A percentile compares a stretch with the other conserved stretches of the same genome.
phyloP scores from a whole-genome alignment of 2,329 filamentous ascomycete genomes.

The Niveomyces coronatus region DNA sequence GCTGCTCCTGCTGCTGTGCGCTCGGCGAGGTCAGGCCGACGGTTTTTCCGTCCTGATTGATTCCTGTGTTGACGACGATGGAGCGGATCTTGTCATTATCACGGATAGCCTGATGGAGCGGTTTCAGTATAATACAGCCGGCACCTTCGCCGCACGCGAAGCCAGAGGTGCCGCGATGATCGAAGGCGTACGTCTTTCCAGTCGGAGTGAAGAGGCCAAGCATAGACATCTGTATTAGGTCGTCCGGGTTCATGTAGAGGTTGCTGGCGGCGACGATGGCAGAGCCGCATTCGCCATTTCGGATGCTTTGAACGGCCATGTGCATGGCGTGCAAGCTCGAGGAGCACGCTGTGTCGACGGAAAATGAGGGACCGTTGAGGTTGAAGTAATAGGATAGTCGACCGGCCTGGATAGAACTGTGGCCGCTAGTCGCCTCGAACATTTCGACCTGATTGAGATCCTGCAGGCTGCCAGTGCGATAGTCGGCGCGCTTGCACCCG shows the following conservation, averaged over 20 bases:
- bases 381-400: conserved; percentile 46
- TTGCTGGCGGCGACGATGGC: conserved; percentile 39
- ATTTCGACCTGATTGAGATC: conserved; percentile 38
- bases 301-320: conserved; percentile 37
- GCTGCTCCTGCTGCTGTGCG: conserved; percentile 32
- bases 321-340: conserved; percentile 40
- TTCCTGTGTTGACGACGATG: conserved; percentile 38
- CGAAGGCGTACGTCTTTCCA: conserved; percentile 36
- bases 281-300: conserved; percentile 32
- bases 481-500: conserved; percentile 37
- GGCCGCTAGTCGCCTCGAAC: conserved; percentile 40
- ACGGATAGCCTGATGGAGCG: conserved; percentile 40
- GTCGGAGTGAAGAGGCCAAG: conserved; percentile 34
- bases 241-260: conserved; percentile 36
- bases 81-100: conserved; percentile 45
- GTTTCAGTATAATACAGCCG: conserved; percentile 45
- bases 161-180: conserved; percentile 28
- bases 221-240: conserved; percentile 21
- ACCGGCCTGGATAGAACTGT: conserved; percentile 43
- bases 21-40: conserved; percentile 43
- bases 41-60: conserved; percentile 46
- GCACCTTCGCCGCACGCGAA: conserved; percentile 53
- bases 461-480: conserved; percentile 33
- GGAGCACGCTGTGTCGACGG: conserved; percentile 42
- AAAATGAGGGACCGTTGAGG: conserved; percentile 41